A percentile compares a stretch with the other conserved stretches of the same genome.
phyloP scores from a whole-genome alignment of 352 stramenopile species.

The Globisporangium splendens region DNA sequence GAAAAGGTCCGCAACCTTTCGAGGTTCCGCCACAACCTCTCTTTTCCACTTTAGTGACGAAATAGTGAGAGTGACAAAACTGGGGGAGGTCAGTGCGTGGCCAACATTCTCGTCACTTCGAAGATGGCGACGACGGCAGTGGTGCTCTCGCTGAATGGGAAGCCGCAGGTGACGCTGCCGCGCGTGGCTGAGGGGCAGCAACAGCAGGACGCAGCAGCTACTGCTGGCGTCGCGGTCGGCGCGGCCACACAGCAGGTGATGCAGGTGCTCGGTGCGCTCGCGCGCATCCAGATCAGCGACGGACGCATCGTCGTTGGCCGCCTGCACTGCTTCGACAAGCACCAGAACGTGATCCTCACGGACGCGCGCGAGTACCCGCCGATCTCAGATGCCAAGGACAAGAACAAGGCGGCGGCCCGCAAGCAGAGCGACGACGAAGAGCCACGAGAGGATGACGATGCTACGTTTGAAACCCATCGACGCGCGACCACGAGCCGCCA shows the following conservation, averaged over 20 bases:
- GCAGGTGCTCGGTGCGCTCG: constrained; percentile 44
- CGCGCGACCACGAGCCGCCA: constrained; percentile 33
- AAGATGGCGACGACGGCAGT: constrained; percentile 15
- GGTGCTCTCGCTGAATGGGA: constrained; percentile 62
- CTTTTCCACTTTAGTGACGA: not conserved
- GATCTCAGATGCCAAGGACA: constrained; percentile 24
- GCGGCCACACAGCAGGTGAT: constrained; percentile 53
- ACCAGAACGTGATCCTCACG: constrained; percentile 79
- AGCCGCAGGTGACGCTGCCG: constrained; percentile 40
- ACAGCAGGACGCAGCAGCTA: constrained; percentile 13
- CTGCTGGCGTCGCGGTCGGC: constrained; percentile 20
- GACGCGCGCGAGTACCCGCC: constrained; percentile 62
- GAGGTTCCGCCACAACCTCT: no score
- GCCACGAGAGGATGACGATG: constrained; percentile 8
- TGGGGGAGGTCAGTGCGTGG: no score
- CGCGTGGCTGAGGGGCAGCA: constrained; percentile 3
- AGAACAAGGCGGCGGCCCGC: not conserved
- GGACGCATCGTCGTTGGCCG: constrained; percentile 58
- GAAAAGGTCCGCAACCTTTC: no score
- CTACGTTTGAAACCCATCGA: constrained; percentile 16
- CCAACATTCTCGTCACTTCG: no score
- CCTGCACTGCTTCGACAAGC: constrained; percentile 82
- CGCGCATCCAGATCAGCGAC: constrained; percentile 71
- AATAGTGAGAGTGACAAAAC: no score
- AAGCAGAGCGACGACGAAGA: not conserved